Conservation (phyloP, 768 basidiomycete species). For the Tephrocybe sp. region DNA sequence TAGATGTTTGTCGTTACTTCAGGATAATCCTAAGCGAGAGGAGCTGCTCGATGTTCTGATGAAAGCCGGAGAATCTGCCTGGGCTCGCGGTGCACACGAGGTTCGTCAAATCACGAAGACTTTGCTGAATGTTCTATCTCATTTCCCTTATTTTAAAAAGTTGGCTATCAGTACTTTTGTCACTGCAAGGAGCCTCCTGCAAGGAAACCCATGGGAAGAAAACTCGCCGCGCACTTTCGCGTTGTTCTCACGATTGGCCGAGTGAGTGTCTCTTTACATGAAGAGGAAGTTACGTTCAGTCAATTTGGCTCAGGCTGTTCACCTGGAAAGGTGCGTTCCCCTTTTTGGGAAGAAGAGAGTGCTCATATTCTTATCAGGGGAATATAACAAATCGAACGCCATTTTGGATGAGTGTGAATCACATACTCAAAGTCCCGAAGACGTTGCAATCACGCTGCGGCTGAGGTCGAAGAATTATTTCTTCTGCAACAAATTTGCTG, state of each 20-base stretch:
- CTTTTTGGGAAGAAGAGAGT: constrained; percentile 1
- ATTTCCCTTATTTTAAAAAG: constrained; percentile 27
- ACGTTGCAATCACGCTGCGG: constrained; percentile 53
- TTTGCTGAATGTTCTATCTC: not conserved
- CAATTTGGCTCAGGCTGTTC: constrained; percentile 56
- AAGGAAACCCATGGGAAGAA: constrained; percentile 50
- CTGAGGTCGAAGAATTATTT: constrained; percentile 64
- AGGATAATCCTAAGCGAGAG: constrained; percentile 58
- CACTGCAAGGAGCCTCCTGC: constrained; percentile 55
- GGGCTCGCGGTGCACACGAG: constrained; percentile 74
- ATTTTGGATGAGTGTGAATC: constrained; percentile 54
- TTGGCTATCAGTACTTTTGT: constrained; percentile 60
- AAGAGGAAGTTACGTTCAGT: too few species aligned
- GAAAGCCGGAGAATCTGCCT: constrained; percentile 69
- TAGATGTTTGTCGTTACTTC: constrained; percentile 62
- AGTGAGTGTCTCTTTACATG: constrained; percentile 56
- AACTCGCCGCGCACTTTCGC: constrained; percentile 48
- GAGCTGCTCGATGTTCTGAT: constrained; percentile 59
- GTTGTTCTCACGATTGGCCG: constrained; percentile 56
- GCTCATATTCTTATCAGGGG: constrained; percentile 35
- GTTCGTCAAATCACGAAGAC: constrained; percentile 28
- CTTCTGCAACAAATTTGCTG: constrained; percentile 52
- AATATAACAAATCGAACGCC: constrained; percentile 49
- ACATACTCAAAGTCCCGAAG: constrained; percentile 48
- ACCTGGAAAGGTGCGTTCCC: constrained; percentile 65